phyloP scores from a whole-genome alignment of 2,329 filamentous ascomycete species.

The Orbilia blumenaviensis region DNA sequence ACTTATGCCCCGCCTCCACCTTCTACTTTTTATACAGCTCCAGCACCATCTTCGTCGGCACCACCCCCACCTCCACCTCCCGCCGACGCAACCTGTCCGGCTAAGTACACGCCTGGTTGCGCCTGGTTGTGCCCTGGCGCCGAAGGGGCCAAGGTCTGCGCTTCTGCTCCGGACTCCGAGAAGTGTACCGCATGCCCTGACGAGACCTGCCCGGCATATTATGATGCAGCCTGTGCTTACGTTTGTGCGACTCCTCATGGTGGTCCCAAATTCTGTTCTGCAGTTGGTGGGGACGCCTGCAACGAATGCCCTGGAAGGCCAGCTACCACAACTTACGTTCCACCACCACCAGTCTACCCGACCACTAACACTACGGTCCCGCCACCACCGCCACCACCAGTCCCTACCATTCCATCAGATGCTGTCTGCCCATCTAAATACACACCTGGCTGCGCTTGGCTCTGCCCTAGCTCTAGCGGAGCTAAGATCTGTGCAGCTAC shows the following conservation, averaged over 20 bases:
- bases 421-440: neutral
- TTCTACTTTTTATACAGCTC: neutral
- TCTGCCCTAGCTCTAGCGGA: neutral
- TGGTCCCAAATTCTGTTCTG: slow-evolving; percentile 8
- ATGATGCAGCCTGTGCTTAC: neutral
- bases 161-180: neutral
- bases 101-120: slow-evolving; percentile 1
- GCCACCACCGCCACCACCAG: neutral
- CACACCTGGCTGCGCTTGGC: neutral
- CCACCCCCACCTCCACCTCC: neutral
- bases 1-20: neutral
- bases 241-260: neutral
- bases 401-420: neutral
- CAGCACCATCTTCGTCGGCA: neutral
- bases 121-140: slow-evolving; percentile 1
- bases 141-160: neutral
- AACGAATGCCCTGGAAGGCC: neutral
- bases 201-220: neutral
- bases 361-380: neutral
- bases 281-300: neutral
- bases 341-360: neutral
- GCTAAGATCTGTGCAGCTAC: neutral
- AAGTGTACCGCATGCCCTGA: slow-evolving; percentile 3
- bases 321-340: neutral
- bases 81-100: neutral